A percentile compares a stretch with the other conserved stretches of the same genome.
Conservation (phyloP, 805 yeast species). For the Jamesozyma jinghongensis region DNA sequence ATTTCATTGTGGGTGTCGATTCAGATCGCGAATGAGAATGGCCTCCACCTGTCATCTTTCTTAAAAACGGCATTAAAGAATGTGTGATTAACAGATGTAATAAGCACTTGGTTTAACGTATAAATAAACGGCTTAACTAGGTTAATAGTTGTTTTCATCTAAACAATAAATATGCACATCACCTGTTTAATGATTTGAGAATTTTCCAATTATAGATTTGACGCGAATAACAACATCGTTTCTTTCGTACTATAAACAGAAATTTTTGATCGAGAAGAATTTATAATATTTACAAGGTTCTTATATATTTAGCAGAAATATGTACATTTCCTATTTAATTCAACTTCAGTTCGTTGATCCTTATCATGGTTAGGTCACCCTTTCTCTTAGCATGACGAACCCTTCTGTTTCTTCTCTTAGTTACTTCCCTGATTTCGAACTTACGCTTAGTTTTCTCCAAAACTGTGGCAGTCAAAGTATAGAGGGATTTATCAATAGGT, state of each 20-base stretch:
- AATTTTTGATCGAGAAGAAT: too few relatives aligned
- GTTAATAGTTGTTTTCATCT: too few relatives aligned
- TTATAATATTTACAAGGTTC: constrained; percentile 3
- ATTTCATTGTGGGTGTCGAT: constrained; percentile 17
- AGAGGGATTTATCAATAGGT: constrained; percentile 45
- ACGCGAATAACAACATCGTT: too few relatives aligned
- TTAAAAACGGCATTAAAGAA: constrained; percentile 20
- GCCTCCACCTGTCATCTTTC: constrained; percentile 17
- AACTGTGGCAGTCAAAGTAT: constrained; percentile 64
- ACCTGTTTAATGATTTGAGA: too few relatives aligned
- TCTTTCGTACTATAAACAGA: too few relatives aligned
- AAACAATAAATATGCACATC: too few relatives aligned
- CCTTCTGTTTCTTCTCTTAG: constrained; percentile 76
- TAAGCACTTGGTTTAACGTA: too few relatives aligned
- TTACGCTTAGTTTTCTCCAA: constrained; percentile 81
- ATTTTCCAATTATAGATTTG: background rate
- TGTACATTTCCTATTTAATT: constrained; percentile 20
- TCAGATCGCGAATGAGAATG: constrained; percentile 19
- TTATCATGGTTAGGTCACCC: constrained; percentile 66
- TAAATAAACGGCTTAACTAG: too few relatives aligned
- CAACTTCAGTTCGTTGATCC: constrained; percentile 63
- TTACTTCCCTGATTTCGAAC: constrained; percentile 59
- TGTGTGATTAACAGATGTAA: too few relatives aligned
- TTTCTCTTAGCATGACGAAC: constrained; percentile 55
- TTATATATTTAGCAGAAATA: background rate